Percentiles rank a stretch among this genome's conserved stretches.
Evolutionary conservation across 495 filamentous ascomycete species (phyloP).

Genomic region (Podospora pseudopauciseta): DNA sequence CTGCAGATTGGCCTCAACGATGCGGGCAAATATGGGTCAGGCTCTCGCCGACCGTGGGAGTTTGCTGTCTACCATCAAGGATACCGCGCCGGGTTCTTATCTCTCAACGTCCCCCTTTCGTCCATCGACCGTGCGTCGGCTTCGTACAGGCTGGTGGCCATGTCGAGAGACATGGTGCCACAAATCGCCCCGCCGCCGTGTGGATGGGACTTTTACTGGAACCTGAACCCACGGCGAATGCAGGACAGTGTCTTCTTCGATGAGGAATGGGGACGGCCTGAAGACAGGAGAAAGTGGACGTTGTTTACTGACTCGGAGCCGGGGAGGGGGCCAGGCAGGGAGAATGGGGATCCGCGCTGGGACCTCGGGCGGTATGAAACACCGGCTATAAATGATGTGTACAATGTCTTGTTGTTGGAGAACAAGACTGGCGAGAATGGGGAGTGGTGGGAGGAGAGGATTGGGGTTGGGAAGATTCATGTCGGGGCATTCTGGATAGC

Average conservation of each 20-base stretch:
- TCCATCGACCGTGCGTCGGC: not conserved
- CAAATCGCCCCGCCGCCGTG: slow-evolving; percentile 13
- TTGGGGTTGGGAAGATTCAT: not conserved
- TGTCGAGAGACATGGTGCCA: slow-evolving; percentile 19
- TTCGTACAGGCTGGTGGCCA: slow-evolving; percentile 15
- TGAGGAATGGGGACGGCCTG: not conserved
- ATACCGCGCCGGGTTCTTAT: slow-evolving; percentile 20
- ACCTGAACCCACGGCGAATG: not conserved
- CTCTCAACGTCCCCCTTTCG: slow-evolving; percentile 9
- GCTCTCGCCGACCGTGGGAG: slow-evolving; percentile 12
- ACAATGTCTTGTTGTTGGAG: slow-evolving; percentile 1
- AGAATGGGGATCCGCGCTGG: slow-evolving; percentile 4
- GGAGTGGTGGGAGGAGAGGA: not conserved
- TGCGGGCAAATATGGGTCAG: not conserved
- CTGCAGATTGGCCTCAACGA: slow-evolving; percentile 16
- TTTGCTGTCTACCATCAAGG: slow-evolving; percentile 21
- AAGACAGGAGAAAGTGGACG: not conserved
- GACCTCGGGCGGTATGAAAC: not conserved
- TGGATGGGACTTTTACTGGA: slow-evolving; percentile 21
- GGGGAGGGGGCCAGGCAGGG: not conserved
- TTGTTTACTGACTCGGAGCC: not conserved
- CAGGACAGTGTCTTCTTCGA: not conserved
- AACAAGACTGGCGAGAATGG: not conserved
- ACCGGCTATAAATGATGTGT: not conserved
- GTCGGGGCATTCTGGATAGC: not conserved